A percentile compares a stretch with the other conserved stretches of the same genome.
Evolutionary conservation across 192 early-diverging fungal genomes (phyloP).

Genomic region (Entophlyctis luteolus): DNA sequence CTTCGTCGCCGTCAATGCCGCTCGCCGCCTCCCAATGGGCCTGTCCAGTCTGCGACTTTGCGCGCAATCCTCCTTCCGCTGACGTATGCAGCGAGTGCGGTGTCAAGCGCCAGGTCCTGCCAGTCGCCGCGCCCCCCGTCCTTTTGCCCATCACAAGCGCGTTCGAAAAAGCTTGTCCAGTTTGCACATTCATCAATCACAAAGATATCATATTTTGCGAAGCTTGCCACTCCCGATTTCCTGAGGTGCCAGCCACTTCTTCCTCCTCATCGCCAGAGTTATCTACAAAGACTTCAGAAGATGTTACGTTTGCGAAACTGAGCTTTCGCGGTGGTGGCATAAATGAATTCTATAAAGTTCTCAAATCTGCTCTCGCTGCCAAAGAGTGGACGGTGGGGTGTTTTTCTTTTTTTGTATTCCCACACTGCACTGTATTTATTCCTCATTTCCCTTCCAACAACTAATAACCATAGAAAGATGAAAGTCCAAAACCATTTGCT

Average conservation of each 20-base stretch:
- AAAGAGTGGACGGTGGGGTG: conserved; percentile 69
- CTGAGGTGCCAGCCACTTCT: background rate
- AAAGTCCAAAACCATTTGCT: background rate
- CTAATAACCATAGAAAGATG: too few species aligned
- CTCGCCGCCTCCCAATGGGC: conserved; percentile 21
- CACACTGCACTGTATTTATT: background rate
- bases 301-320: conserved; percentile 51
- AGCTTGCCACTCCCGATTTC: conserved; percentile 73
- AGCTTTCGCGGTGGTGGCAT: conserved; percentile 77
- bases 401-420: conserved; percentile 3
- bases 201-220: conserved; percentile 75
- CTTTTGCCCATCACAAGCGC: background rate
- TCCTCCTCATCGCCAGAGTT: background rate
- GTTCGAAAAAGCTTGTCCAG: conserved; percentile 54
- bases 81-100: conserved; percentile 28
- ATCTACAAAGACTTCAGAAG: background rate
- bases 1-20: background rate
- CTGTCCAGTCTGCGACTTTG: conserved; percentile 32
- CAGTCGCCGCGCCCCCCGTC: background rate
- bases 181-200: conserved; percentile 89
- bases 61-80: background rate
- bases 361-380: conserved; percentile 58
- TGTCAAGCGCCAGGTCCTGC: conserved; percentile 20
- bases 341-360: conserved; percentile 52
- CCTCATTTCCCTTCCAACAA: too few species aligned